phyloP scores from a whole-genome alignment of 2,329 filamentous ascomycete species.

The Ambrosiella xylebori region DNA sequence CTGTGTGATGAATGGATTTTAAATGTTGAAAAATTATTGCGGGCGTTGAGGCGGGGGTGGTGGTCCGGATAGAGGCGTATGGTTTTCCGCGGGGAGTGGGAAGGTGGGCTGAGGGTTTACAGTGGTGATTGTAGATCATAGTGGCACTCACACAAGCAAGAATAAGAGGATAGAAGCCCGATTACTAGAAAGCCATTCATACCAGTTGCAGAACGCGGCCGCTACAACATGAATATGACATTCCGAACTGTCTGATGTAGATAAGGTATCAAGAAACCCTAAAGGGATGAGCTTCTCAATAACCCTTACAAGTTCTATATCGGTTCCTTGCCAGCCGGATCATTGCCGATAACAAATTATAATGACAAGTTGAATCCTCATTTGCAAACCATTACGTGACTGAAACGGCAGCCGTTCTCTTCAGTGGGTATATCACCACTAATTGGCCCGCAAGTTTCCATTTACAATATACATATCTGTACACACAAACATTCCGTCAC shows the following conservation, averaged over 20 bases:
- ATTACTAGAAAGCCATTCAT: too few relatives aligned
- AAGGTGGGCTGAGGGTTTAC: neutral
- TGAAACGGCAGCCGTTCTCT: too few relatives aligned
- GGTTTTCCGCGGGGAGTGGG: neutral
- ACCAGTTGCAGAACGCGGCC: too few relatives aligned
- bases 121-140: neutral
- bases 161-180: too few relatives aligned
- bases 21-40: neutral
- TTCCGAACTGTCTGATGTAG: too few relatives aligned
- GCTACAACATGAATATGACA: too few relatives aligned
- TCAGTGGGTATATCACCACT: too few relatives aligned
- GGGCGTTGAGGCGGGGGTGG: neutral
- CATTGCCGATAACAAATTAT: neutral
- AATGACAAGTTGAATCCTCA: neutral
- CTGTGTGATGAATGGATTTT: neutral
- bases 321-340: neutral
- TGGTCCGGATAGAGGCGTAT: neutral
- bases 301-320: neutral
- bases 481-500: too few relatives aligned
- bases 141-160: neutral
- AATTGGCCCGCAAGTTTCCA: too few relatives aligned
- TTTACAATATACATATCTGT: too few relatives aligned
- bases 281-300: neutral
- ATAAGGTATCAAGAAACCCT: too few relatives aligned
- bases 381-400: neutral